phyloP scores from a whole-genome alignment of 208 protist genomes.

The Leishmania turanica region DNA sequence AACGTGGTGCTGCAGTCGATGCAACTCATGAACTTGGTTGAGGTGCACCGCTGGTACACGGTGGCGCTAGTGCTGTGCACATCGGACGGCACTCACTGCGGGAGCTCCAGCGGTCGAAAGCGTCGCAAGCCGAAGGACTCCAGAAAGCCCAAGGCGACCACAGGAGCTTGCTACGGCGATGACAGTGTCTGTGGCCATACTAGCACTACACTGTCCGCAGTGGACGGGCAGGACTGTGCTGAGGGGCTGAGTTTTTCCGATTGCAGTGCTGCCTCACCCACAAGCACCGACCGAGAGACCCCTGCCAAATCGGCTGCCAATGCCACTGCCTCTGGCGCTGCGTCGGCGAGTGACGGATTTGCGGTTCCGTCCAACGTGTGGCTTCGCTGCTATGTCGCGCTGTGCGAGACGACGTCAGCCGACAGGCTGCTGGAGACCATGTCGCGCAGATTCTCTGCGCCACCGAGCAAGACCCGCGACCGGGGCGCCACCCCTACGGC shows the following conservation, averaged over 20 bases:
- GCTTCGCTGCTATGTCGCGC: conserved; percentile 70
- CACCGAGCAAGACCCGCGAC: background rate
- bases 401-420: conserved; percentile 12
- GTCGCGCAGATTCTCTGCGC: background rate
- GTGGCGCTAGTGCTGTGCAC: conserved; percentile 50
- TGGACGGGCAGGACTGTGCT: background rate
- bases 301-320: background rate
- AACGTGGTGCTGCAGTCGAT: conserved; percentile 41
- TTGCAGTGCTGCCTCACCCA: background rate
- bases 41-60: conserved; percentile 68
- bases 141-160: background rate
- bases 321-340: background rate
- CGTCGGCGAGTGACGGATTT: conserved; percentile 32
- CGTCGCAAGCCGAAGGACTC: background rate
- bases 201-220: background rate
- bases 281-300: background rate
- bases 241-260: background rate
- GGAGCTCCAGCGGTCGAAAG: background rate
- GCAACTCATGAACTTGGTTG: conserved; percentile 44
- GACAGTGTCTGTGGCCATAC: background rate
- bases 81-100: background rate
- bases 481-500: background rate
- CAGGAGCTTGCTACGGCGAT: background rate
- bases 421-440: background rate
- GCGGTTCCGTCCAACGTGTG: conserved; percentile 43